These are phyloP conservation scores for Knoxia roxburghii DNA, from an alignment of 257 asterid species.

Conservation along the genomic window DNA sequence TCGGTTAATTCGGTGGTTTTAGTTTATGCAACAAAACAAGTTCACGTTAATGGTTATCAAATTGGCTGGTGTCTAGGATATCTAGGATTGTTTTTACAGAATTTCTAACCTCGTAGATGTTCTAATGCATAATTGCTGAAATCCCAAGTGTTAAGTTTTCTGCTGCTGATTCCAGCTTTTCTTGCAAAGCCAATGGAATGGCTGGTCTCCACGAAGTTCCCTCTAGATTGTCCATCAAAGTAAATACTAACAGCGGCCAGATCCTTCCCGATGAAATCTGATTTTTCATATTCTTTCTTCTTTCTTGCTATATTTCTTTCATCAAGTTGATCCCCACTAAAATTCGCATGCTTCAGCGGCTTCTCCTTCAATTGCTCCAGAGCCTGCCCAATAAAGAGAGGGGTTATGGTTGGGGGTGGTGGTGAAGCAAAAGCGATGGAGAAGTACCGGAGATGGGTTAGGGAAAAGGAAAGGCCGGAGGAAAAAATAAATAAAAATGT, in stretches of 20 bases:
- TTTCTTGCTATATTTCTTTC: slow-evolving; percentile 57
- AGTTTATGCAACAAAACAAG: too few species aligned
- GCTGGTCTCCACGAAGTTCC: slow-evolving; percentile 65
- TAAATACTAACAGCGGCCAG: slow-evolving; percentile 73
- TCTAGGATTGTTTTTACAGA: too few species aligned
- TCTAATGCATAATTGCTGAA: too few species aligned
- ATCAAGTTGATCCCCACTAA: slow-evolving; percentile 58
- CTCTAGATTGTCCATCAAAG: slow-evolving; percentile 80
- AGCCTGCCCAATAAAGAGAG: slow-evolving; percentile 51
- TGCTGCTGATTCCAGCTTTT: slow-evolving; percentile 29
- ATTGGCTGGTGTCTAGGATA: too few species aligned
- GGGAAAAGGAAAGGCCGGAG: too few species aligned
- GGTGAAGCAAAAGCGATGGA: too few species aligned
- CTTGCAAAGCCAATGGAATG: slow-evolving; percentile 50
- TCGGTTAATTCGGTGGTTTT: too few species aligned
- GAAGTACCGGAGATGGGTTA: too few species aligned
- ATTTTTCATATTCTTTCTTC: slow-evolving; percentile 74
- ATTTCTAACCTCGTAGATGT: too few species aligned
- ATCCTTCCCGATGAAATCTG: slow-evolving; percentile 68
- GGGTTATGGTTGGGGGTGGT: too few species aligned
- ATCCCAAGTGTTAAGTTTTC: background rate
- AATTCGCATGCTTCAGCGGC: slow-evolving; percentile 67
- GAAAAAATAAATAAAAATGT: too few species aligned
- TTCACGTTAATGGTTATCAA: too few species aligned
- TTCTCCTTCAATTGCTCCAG: slow-evolving; percentile 58